These are phyloP conservation scores for Acer negundo DNA, from an alignment of 345 rosid species.

Conservation along the genomic window DNA sequence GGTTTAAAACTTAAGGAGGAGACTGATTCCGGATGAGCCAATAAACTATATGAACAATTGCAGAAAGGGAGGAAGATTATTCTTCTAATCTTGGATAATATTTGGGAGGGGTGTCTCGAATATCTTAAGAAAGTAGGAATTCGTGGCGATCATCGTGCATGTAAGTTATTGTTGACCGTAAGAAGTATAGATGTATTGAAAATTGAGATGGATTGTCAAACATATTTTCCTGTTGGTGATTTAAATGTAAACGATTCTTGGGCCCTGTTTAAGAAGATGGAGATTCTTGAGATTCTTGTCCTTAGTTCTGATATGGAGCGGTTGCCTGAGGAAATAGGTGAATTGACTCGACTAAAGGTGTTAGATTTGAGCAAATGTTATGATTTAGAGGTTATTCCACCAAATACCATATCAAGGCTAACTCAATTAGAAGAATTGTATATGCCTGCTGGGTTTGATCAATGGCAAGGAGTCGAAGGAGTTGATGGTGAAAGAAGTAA, in stretches of 20 bases:
- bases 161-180: neutral
- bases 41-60: neutral
- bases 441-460: slow-evolving; percentile 15
- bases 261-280: slow-evolving; percentile 25
- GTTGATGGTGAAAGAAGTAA: neutral
- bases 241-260: slow-evolving; percentile 27
- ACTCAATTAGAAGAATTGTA: slow-evolving; percentile 29
- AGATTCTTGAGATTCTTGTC: slow-evolving; percentile 23
- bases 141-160: neutral
- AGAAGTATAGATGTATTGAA: neutral
- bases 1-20: neutral
- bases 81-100: slow-evolving; percentile 24
- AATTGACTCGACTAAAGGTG: slow-evolving; percentile 8
- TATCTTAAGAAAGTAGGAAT: neutral
- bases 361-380: slow-evolving; percentile 17
- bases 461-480: slow-evolving; percentile 1
- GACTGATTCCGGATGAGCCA: neutral
- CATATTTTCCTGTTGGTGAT: neutral
- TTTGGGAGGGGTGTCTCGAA: neutral
- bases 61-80: neutral
- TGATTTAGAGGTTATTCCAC: slow-evolving; percentile 6
- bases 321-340: slow-evolving; percentile 26
- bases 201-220: neutral
- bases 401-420: slow-evolving; percentile 4
- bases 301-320: neutral